Evolutionary conservation across 768 basidiomycete genomes (phyloP), one percentile per base, ranked within the genome.

Genomic region (Coprinopsis marcescibilis): DNA sequence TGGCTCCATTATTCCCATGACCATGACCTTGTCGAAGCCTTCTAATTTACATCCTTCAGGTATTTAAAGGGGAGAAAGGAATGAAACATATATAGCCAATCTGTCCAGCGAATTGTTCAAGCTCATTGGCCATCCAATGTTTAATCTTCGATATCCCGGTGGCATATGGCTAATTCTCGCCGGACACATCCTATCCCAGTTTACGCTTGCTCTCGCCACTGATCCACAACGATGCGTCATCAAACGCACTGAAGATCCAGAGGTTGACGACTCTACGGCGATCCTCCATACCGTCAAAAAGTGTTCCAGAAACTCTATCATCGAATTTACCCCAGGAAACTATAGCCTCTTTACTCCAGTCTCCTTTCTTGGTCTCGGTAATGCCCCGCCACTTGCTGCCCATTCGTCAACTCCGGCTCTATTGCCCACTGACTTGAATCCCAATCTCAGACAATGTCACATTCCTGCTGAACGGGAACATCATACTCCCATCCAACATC

Each of bases 401-500:
- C n/a, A n/a, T n/a, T n/a, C n/a, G n/a, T n/a, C n/a, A n/a, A n/a
- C n/a, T n/a, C n/a, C n/a, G n/a, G n/a, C 25, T 15, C 29, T 34
- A 39, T 20, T 25, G 11, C 37, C 30, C 19, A 23, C 1, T 21
- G 17, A 10, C 8, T 27, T 40, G 19, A 49, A 12, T 2, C 11
- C 37, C 24, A 25, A 6, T 32, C 3, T 27, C 14, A 40, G 68
- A 60, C 39, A 69, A 71, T 48, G 70, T 74, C n/a, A 62, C 65
- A 6, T 63, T 75, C 13, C 61, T 58, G 23, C 46, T 76, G 11
- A 58, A 69, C 24, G 73, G 73, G 6, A 76, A 73, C 51, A 53
- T 75, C 23, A 57, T 68, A 47, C 66, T 75, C 6, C 73, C 73
- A 0, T 64, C 63, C 29, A 67, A 73, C 52, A 66, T 75, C 14